These are phyloP conservation scores for Phytophthora aleatoria DNA, from an alignment of 352 stramenopile species.

Conservation along the genomic window DNA sequence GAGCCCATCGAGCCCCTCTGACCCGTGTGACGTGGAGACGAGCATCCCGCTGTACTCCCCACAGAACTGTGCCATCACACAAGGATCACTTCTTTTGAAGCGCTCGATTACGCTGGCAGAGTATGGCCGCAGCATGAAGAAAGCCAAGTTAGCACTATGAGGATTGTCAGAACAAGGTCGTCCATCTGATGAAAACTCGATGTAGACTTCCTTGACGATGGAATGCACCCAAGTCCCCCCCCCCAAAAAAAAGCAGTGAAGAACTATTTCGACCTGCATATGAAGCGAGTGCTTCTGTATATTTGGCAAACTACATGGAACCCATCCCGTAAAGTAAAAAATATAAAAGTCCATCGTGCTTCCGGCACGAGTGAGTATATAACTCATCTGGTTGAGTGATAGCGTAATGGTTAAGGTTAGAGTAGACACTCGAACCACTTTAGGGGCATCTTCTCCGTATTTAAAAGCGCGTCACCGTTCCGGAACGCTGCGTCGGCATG, in stretches of 20 bases:
- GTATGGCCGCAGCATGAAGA: conserved; percentile 23
- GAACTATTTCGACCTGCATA: conserved; percentile 24
- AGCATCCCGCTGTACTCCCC: conserved; percentile 24
- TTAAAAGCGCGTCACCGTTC: conserved; percentile 47
- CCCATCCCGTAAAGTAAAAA: conserved; percentile 37
- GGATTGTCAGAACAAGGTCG: conserved; percentile 4
- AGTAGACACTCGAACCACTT: conserved; percentile 51
- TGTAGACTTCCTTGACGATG: neutral
- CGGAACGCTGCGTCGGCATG: conserved; percentile 46
- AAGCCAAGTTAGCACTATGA: conserved; percentile 28
- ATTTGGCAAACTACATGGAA: conserved; percentile 33
- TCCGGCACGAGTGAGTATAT: neutral
- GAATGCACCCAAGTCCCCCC: conserved; percentile 16
- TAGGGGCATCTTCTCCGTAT: conserved; percentile 45
- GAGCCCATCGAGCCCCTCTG: conserved; percentile 22
- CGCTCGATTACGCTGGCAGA: conserved; percentile 28
- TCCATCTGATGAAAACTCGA: neutral
- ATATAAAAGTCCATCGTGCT: conserved; percentile 15
- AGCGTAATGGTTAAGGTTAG: neutral
- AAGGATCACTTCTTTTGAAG: conserved; percentile 27
- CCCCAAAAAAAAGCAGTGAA: conserved; percentile 19
- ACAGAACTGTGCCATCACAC: conserved; percentile 12
- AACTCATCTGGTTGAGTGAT: no score
- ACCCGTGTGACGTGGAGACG: conserved; percentile 23
- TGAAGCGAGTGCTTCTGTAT: conserved; percentile 36